These are phyloP conservation scores for Luffa aegyptiaca DNA, from an alignment of 306 rosid genomes.

Conservation along the genomic window DNA sequence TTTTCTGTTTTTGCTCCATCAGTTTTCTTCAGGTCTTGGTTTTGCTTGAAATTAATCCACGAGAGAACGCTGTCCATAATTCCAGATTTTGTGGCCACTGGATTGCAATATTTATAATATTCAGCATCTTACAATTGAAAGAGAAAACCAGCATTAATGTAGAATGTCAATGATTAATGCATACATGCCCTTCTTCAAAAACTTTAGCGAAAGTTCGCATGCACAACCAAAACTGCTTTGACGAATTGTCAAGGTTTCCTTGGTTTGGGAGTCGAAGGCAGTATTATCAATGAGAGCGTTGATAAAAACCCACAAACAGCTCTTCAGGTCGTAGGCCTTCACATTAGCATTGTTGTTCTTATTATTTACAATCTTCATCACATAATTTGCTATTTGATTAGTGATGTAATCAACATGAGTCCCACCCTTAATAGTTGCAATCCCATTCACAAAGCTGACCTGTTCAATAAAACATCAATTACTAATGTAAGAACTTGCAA, in stretches of 20 bases:
- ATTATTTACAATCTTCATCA: conserved; percentile 72
- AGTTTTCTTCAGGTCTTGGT: conserved; percentile 75
- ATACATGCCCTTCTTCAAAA: conserved; percentile 63
- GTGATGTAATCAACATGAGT: conserved; percentile 82
- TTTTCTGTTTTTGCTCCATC: conserved; percentile 88
- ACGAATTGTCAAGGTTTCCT: conserved; percentile 73
- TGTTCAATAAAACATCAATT: conserved; percentile 15
- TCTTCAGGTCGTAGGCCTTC: conserved; percentile 83
- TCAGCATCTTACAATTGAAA: background rate
- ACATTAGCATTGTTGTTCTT: conserved; percentile 83
- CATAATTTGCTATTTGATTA: conserved; percentile 58
- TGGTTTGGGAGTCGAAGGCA: conserved; percentile 93
- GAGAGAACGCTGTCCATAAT: conserved; percentile 76
- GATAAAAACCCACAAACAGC: conserved; percentile 86
- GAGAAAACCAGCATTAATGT: background rate
- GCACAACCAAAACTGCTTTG: conserved; percentile 76
- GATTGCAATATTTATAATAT: background rate
- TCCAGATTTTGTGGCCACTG: conserved; percentile 77
- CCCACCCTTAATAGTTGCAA: conserved; percentile 86
- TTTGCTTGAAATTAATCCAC: conserved; percentile 81
- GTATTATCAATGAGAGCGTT: conserved; percentile 89
- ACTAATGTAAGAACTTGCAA: background rate
- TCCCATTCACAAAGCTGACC: conserved; percentile 83
- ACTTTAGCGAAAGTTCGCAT: conserved; percentile 64
- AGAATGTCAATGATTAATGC: background rate